Percentiles rank a stretch among this genome's conserved stretches.
These are phyloP conservation scores for Claviceps africana DNA, from an alignment of 2,329 filamentous ascomycete genomes.

Conservation along the genomic window DNA sequence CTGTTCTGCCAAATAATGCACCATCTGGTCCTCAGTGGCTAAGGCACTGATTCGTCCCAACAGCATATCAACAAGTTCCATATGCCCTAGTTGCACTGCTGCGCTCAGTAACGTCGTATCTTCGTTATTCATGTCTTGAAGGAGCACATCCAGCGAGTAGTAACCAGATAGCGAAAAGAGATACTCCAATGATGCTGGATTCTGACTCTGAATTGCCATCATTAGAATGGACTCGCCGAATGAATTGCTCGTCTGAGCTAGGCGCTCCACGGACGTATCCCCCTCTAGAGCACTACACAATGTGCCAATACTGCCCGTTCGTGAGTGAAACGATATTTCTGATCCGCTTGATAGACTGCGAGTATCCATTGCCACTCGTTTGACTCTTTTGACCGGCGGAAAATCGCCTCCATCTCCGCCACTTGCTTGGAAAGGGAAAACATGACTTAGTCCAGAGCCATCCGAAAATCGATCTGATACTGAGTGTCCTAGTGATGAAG, in stretches of 20 bases:
- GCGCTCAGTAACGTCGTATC: constrained; percentile 81
- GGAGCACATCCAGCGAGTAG: constrained; percentile 55
- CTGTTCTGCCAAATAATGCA: constrained; percentile 57
- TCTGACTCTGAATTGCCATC: constrained; percentile 68
- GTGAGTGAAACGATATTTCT: constrained; percentile 67
- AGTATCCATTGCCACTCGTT: constrained; percentile 80
- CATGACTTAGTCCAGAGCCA: constrained; percentile 57
- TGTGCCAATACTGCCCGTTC: constrained; percentile 64
- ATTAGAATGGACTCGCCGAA: constrained; percentile 74
- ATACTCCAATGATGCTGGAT: constrained; percentile 61
- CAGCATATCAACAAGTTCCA: constrained; percentile 59
- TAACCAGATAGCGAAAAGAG: constrained; percentile 64
- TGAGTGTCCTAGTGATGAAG: constrained; percentile 27
- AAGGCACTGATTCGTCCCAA: constrained; percentile 54
- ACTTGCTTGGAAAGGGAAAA: constrained; percentile 69
- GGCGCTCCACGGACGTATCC: constrained; percentile 68
- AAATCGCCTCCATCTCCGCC: constrained; percentile 30
- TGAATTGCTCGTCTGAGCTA: constrained; percentile 56
- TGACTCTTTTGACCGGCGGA: constrained; percentile 37
- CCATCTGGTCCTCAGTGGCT: constrained; percentile 40
- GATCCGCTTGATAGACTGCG: constrained; percentile 80
- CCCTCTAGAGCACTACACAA: constrained; percentile 62
- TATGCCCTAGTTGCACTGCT: constrained; percentile 72
- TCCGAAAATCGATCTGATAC: constrained; percentile 38
- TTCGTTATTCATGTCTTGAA: constrained; percentile 79